Base-by-base conservation (phyloP, 768 basidiomycete species). In the Ephemerocybe angulata region DNA sequence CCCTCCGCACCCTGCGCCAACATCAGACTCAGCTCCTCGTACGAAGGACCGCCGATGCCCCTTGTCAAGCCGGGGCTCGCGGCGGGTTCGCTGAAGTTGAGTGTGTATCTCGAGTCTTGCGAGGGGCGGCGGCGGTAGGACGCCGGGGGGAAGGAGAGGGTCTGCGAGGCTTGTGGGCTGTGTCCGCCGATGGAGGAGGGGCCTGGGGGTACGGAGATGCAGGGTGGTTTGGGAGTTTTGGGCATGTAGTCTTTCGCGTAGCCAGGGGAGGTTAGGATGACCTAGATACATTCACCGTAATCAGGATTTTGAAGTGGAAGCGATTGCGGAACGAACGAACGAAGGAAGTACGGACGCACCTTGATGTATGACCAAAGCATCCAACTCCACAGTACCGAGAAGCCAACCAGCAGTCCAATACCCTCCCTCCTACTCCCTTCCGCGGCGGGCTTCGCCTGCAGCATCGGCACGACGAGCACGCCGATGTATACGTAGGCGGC, bases 401-500 rank as follows among this genome's bases (percentile, higher is more conserved):
- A 93, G 1, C 85, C 77, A 1, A 79, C 75, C 49, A 94, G 65
- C 54, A 89, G 77, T 3, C 74, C 84, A 56, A 90, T 79, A 55
- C 89, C 93, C 37, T 79, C 70, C 0, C 70, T 70, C 58, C 75
- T 71, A 25, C 78, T 74, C 4, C 79, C 83, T 4, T 79, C 69
- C 2, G 79, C 79, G 12, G 65, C 63, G 1, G 59, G 57, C 51
- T 71, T 69, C 44, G 73, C 65, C 58, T 71, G 70, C n/a, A 94
- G 78, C 80, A 90, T 87, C 17, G 85, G 82, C 33, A 83, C 73
- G 63, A 86, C 88, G 6, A 93, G 76, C 52, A 85, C 70, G 0
- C 78, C 88, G 24, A 90, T 77, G 64, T 92, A 92, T 2, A 93
- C 92, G 66, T 95, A 96, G 24, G 69, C 74, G 3, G 85, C 65